Conservation (phyloP, 768 basidiomycete species). For the Serpula lacrymans region DNA sequence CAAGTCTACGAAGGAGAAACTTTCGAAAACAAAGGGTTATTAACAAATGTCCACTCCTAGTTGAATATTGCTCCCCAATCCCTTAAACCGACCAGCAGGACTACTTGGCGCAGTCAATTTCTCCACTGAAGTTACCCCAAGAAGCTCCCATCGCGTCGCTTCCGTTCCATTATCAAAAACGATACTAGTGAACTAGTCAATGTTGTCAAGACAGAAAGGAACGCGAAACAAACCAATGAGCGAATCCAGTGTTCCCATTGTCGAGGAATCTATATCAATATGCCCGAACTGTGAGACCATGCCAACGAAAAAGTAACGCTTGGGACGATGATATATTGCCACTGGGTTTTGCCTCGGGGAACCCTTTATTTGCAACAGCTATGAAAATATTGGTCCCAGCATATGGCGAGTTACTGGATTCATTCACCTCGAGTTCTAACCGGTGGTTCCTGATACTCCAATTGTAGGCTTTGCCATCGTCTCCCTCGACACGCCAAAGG, state of each 20-base stretch:
- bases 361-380: no score
- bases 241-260: conserved; percentile 30
- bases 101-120: no score
- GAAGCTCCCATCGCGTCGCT: conserved; percentile 19
- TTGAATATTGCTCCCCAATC: no score
- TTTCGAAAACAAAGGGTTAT: no score
- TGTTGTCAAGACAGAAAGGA: neutral
- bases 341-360: conserved; percentile 28
- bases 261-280: conserved; percentile 31
- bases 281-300: conserved; percentile 34
- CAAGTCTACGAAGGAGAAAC: no score
- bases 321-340: conserved; percentile 32
- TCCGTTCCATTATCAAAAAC: conserved; percentile 27
- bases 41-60: no score
- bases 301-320: conserved; percentile 30
- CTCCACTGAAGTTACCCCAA: no score
- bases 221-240: conserved; percentile 29
- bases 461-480: conserved; percentile 17
- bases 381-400: neutral
- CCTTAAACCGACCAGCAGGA: no score
- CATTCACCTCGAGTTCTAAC: conserved; percentile 10
- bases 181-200: conserved; percentile 22
- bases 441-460: conserved; percentile 11
- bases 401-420: no score
- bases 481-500: conserved; percentile 21